Evolutionary conservation across 1,284 basidiomycete species (phyloP).

Genomic region (Chalciporus sp.): DNA sequence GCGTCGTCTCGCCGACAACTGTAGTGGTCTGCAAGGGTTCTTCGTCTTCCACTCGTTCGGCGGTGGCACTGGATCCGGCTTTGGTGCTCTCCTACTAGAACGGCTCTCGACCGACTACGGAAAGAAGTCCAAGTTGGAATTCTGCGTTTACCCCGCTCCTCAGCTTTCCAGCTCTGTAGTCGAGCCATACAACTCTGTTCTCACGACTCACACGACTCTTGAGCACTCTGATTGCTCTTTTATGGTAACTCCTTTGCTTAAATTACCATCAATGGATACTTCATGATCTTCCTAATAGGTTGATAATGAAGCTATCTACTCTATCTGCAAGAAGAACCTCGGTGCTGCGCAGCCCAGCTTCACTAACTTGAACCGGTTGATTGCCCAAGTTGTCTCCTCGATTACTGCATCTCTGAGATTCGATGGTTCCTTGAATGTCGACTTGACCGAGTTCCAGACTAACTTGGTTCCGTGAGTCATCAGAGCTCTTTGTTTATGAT

Average conservation of each 20-base stretch:
- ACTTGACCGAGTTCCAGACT: conserved; percentile 98
- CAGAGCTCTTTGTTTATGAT: not conserved
- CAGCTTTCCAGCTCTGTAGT: conserved; percentile 96
- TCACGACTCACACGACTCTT: conserved; percentile 98
- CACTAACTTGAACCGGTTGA: conserved; percentile 94
- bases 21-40: conserved; percentile 98
- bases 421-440: conserved; percentile 97
- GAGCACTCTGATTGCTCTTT: conserved; percentile 99
- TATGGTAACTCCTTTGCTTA: conserved; percentile 61
- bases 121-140: conserved; percentile 99
- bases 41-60: conserved; percentile 99
- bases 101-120: conserved; percentile 97
- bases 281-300: conserved; percentile 50
- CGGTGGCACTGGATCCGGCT: conserved; percentile 99
- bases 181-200: conserved; percentile 98
- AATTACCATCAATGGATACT: not conserved
- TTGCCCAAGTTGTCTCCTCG: conserved; percentile 97
- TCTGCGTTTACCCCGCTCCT: conserved; percentile 96
- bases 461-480: conserved; percentile 88
- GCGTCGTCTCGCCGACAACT: conserved; percentile 96
- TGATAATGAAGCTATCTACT: conserved; percentile 98
- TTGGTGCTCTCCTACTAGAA: conserved; percentile 96
- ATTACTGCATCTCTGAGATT: conserved; percentile 97
- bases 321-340: conserved; percentile 97
- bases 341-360: conserved; percentile 88